A percentile compares a stretch with the other conserved stretches of the same genome.
These are phyloP conservation scores for Artemisia argyi DNA, from an alignment of 129 eudicot species.

Conservation along the genomic window DNA sequence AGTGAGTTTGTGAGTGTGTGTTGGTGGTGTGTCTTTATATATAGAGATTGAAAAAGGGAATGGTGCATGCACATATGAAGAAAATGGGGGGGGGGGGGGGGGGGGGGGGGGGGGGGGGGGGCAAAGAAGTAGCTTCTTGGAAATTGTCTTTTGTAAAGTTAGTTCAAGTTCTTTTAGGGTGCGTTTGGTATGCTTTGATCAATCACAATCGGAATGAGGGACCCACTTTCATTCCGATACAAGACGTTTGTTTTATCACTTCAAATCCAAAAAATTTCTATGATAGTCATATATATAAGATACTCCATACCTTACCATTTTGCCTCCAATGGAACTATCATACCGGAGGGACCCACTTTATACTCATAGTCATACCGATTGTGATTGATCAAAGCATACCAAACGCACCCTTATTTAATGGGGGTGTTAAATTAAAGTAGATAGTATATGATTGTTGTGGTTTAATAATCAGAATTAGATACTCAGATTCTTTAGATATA, in stretches of 20 bases:
- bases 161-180: constrained; percentile 17
- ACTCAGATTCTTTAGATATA: no score
- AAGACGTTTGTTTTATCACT: no score
- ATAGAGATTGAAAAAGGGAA: background rate
- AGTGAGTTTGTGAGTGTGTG: constrained; percentile 16
- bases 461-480: background rate
- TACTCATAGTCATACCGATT: no score
- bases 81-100: constrained; percentile 36
- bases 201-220: no score
- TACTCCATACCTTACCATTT: no score
- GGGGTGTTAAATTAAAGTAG: background rate
- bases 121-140: constrained; percentile 40
- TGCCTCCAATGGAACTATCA: no score
- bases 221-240: no score
- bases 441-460: background rate
- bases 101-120: constrained; percentile 36
- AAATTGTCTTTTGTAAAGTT: constrained; percentile 43
- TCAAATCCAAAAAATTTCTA: no score
- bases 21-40: constrained; percentile 9
- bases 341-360: no score
- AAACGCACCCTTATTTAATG: background rate
- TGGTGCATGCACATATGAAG: constrained; percentile 46
- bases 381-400: no score
- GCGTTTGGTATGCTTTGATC: no score
- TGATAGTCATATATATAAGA: no score